Evolutionary conservation across 371 early-diverging fungal genomes (phyloP), one percentile per base, ranked within the genome.

Genomic region (Mortierella sp.): DNA sequence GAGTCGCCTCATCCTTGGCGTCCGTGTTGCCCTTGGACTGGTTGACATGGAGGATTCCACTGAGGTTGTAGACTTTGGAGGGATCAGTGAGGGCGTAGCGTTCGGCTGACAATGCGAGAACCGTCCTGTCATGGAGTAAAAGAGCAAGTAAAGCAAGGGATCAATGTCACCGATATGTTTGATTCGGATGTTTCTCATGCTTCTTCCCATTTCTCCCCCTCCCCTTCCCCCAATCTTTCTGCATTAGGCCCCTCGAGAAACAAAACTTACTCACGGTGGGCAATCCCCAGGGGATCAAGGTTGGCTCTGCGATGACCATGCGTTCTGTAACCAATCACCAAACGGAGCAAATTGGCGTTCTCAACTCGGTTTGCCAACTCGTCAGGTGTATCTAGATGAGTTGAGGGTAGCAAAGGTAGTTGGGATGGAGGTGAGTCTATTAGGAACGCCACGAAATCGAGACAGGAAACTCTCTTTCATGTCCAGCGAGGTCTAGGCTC

Each of bases 201-300:
- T 6, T 46, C 24, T 56, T 10, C 21, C n/a, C 6, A 17, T 29
- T 16, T n/a, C 40, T 46, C n/a, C n/a, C 48, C 43, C 17, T 17
- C 48, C n/a, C 17, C 21, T 45, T 60, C 16, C 44, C 44, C 3
- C 43, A 34, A 34, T 21, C 14, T 34, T 4, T 10, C 34, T 34
- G 34, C 34, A 34, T 10, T 34, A n/a, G 48, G 37, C 14, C 16
- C 24, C 25, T 10, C 37, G 9, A 40, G 41, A n/a, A n/a, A n/a
- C 10, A 34, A 16, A n/a, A 82, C 86, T 79, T 82, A 92, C 91
- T 90, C 88, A 59, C 80, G 60, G 48, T 87, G 79, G 67, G 88
- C 86, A 54, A 97, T 84, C 28, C 85, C 83, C 65, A 98, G 84
- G 9, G 98, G 98, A 82, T 98, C 97, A 54, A 98, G 80, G 41